phyloP scores from a whole-genome alignment of 352 stramenopile species.

The Globisporangium megalacanthum region DNA sequence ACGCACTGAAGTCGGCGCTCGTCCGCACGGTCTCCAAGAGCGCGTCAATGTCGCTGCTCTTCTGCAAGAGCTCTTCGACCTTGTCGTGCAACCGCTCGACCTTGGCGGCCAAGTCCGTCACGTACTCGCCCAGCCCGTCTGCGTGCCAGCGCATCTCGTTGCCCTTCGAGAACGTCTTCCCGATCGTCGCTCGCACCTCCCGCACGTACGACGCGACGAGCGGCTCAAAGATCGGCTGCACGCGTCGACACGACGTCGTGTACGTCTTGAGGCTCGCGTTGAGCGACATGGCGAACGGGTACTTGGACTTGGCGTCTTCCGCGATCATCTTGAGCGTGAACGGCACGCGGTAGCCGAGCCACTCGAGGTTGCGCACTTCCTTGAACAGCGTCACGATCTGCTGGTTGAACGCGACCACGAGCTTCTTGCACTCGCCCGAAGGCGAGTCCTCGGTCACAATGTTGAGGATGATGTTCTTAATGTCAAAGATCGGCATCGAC shows the following conservation, averaged over 20 bases:
- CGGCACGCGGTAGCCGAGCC: constrained; percentile 96
- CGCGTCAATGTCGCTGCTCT: constrained; percentile 91
- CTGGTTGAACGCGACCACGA: constrained; percentile 94
- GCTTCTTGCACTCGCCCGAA: constrained; percentile 66
- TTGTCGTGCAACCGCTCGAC: constrained; percentile 98
- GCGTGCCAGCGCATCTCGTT: constrained; percentile 89
- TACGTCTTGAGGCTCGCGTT: constrained; percentile 96
- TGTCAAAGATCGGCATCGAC: constrained; percentile 88
- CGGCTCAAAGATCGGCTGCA: constrained; percentile 81
- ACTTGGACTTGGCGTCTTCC: constrained; percentile 96
- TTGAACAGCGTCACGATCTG: constrained; percentile 98
- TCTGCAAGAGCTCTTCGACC: constrained; percentile 94
- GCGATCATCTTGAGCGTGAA: constrained; percentile 94
- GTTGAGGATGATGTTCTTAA: constrained; percentile 89
- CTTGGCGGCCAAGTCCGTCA: constrained; percentile 86
- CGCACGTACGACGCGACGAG: constrained; percentile 70
- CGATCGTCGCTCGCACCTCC: constrained; percentile 78
- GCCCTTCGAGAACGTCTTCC: constrained; percentile 86
- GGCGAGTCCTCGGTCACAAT: constrained; percentile 80
- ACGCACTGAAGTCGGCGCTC: constrained; percentile 47
- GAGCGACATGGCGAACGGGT: constrained; percentile 96
- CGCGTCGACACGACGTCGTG: constrained; percentile 62
- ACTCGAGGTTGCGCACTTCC: constrained; percentile 98
- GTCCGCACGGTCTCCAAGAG: constrained; percentile 76
- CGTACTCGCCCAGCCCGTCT: constrained; percentile 84